Conservation (phyloP, 1,284 basidiomycete species). For the Pseudozyma sp. region DNA sequence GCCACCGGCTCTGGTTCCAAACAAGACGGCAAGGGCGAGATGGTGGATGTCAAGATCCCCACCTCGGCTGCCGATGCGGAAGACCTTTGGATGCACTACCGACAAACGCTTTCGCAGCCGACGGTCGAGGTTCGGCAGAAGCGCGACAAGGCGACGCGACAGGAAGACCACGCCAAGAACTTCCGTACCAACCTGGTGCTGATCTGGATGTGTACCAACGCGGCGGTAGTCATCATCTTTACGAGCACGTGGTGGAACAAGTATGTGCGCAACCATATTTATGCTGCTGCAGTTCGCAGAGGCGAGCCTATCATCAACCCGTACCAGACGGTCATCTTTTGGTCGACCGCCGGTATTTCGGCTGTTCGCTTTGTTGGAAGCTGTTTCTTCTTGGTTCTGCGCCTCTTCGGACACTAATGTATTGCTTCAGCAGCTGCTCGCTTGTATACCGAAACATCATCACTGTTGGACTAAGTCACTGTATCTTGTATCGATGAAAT, state of each 20-base stretch:
- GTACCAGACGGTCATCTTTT: constrained; percentile 49
- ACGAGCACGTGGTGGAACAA: constrained; percentile 51
- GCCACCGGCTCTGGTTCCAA: constrained; percentile 47
- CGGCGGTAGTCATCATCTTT: constrained; percentile 57
- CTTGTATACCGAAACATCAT: too few relatives aligned
- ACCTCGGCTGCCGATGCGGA: constrained; percentile 61
- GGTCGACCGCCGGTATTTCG: constrained; percentile 49
- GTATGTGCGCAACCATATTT: constrained; percentile 42
- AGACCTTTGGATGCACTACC: constrained; percentile 64
- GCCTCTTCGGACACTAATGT: constrained; percentile 48
- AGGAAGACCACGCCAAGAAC: constrained; percentile 71
- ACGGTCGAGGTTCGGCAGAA: constrained; percentile 34
- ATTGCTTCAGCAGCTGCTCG: too few relatives aligned
- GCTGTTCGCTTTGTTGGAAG: constrained; percentile 52
- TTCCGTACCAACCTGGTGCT: constrained; percentile 92
- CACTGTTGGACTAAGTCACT: neutral
- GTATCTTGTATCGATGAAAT: neutral
- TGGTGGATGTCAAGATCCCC: constrained; percentile 65
- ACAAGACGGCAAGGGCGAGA: constrained; percentile 46
- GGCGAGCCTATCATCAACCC: constrained; percentile 46
- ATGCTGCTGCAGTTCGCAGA: constrained; percentile 17
- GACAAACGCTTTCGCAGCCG: constrained; percentile 58
- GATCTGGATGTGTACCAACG: constrained; percentile 74
- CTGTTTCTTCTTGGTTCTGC: constrained; percentile 43
- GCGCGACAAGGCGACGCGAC: constrained; percentile 57